Percentiles rank a stretch among this genome's conserved stretches.
Evolutionary conservation across 192 early-diverging fungal genomes (phyloP).

Genomic region (Entophlyctis luteolus): DNA sequence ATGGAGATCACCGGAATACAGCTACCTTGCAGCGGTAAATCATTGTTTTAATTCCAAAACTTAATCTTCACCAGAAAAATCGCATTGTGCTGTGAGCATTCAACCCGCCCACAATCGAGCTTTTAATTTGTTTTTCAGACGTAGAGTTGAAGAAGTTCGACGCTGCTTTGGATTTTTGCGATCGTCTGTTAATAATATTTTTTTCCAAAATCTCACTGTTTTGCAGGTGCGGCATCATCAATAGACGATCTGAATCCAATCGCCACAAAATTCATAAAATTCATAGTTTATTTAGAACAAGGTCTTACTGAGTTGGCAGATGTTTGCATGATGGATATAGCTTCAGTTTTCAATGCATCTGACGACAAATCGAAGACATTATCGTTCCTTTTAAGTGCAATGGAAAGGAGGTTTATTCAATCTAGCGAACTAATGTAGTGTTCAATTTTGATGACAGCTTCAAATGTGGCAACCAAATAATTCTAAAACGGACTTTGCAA

Average conservation of each 20-base stretch:
- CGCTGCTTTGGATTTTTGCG: neutral
- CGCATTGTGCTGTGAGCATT: neutral
- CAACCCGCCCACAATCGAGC: neutral
- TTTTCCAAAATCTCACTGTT: neutral
- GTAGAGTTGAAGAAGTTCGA: constrained; percentile 3
- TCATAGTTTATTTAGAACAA: constrained; percentile 18
- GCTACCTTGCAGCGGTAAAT: neutral
- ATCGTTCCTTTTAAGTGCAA: constrained; percentile 8
- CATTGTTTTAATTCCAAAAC: neutral
- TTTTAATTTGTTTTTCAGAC: neutral
- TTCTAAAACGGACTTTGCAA: constrained; percentile 4
- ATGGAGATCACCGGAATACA: constrained; percentile 6
- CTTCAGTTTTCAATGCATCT: neutral
- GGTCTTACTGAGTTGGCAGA: neutral
- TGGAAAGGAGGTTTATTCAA: constrained; percentile 23
- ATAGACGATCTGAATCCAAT: neutral
- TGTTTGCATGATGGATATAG: neutral
- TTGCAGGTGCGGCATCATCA: neutral
- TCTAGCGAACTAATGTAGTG: neutral
- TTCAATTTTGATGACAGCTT: constrained; percentile 1
- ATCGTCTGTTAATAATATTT: neutral
- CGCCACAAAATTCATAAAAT: constrained; percentile 3
- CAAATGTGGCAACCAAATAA: constrained; percentile 10
- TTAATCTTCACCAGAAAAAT: constrained; percentile 7
- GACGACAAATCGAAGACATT: neutral